These are phyloP conservation scores for Crithidia fasciculata DNA, from an alignment of 208 protist genomes.

Conservation along the genomic window DNA sequence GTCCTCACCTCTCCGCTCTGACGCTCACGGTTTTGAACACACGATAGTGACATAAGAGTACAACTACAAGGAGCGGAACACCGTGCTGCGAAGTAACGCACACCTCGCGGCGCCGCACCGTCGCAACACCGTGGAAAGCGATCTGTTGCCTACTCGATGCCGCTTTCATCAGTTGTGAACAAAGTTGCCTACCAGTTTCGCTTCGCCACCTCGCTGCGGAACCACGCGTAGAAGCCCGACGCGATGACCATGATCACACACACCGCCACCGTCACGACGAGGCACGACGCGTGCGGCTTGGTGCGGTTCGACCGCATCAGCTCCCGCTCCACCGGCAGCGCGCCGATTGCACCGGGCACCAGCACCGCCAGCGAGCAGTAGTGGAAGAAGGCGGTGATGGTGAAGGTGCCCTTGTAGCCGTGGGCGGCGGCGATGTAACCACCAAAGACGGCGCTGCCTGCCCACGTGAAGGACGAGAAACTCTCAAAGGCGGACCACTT, in stretches of 20 bases:
- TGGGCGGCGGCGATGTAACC: constrained; percentile 52
- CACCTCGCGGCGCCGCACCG: too few relatives aligned
- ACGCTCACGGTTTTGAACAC: too few relatives aligned
- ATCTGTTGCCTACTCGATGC: too few relatives aligned
- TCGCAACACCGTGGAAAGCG: too few relatives aligned
- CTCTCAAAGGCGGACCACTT: constrained; percentile 74
- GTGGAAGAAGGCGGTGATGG: constrained; percentile 61
- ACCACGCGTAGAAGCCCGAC: constrained; percentile 6
- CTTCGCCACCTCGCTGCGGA: constrained; percentile 12
- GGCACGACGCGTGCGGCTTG: constrained; percentile 9
- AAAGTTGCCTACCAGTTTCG: background rate
- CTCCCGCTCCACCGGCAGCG: constrained; percentile 32
- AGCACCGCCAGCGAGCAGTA: constrained; percentile 37
- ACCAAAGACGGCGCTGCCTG: constrained; percentile 58
- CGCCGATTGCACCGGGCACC: constrained; percentile 41
- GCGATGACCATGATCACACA: constrained; percentile 12
- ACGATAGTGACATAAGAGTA: too few relatives aligned
- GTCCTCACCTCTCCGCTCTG: too few relatives aligned
- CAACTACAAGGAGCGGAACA: too few relatives aligned
- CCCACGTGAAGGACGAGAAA: constrained; percentile 68
- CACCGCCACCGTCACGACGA: constrained; percentile 9
- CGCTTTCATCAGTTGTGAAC: background rate
- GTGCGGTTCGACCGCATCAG: constrained; percentile 22
- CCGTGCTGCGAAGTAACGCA: too few relatives aligned
- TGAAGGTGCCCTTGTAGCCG: constrained; percentile 59